phyloP scores from a whole-genome alignment of 108 stramenopile species.

The Fragilariopsis cylindrus region DNA sequence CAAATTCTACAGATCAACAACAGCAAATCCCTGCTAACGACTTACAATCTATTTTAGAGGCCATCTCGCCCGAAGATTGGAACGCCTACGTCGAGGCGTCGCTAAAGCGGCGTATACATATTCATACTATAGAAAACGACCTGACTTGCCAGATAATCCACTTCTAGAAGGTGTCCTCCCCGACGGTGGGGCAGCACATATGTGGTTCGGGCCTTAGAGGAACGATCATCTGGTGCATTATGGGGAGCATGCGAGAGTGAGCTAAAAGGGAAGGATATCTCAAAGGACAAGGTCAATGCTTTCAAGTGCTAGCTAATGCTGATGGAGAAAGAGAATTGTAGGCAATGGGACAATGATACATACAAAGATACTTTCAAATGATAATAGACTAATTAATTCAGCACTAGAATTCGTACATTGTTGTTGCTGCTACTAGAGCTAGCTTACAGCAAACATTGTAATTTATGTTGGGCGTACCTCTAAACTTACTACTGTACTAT shows the following conservation, averaged over 20 bases:
- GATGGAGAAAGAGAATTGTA: too few relatives aligned
- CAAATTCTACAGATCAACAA: neutral
- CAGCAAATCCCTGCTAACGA: neutral
- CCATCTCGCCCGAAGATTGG: slow-evolving; percentile 34
- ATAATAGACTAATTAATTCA: too few relatives aligned
- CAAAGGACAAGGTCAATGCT: neutral
- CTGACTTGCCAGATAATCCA: slow-evolving; percentile 35
- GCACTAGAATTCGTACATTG: too few relatives aligned
- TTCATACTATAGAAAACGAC: slow-evolving; percentile 28
- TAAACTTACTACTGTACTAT: too few relatives aligned
- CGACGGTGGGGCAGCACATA: slow-evolving; percentile 38
- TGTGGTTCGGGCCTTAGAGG: slow-evolving; percentile 39
- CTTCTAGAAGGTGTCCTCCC: slow-evolving; percentile 34
- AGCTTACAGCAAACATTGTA: too few relatives aligned
- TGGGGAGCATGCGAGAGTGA: slow-evolving; percentile 37
- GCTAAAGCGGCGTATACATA: slow-evolving; percentile 25
- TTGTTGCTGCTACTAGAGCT: too few relatives aligned
- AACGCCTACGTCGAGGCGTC: slow-evolving; percentile 27
- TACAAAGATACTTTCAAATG: too few relatives aligned
- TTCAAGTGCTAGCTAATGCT: slow-evolving; percentile 1
- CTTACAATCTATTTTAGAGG: slow-evolving; percentile 18
- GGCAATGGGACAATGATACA: too few relatives aligned
- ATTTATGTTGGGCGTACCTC: too few relatives aligned
- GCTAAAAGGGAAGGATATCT: slow-evolving; percentile 7
- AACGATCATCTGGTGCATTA: slow-evolving; percentile 31